Percentiles rank a stretch among this genome's conserved stretches.
phyloP scores from a whole-genome alignment of 768 basidiomycete genomes.

The Hysterangium stoloniferum region DNA sequence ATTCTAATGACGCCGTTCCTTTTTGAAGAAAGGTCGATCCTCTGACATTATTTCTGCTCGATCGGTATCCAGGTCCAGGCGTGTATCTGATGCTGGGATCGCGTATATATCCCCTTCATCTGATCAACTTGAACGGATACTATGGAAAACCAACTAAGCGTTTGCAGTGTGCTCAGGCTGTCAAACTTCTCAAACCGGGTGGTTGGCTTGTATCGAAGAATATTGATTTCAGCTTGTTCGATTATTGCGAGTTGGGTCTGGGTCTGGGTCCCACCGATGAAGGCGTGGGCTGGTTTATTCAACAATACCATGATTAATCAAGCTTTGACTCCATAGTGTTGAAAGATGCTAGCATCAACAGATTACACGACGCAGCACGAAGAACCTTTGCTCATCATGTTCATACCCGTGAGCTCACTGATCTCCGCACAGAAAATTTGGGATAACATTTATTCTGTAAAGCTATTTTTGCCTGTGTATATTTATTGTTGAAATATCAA shows the following conservation, averaged over 20 bases:
- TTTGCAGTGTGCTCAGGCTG: not conserved
- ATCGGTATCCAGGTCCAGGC: not conserved
- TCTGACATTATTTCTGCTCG: not conserved
- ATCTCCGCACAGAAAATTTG: too few species aligned
- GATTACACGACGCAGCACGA: too few species aligned
- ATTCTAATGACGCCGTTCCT: not conserved
- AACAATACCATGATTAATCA: not conserved
- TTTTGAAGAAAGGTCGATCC: not conserved
- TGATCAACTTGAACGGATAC: not conserved
- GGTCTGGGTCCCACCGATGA: not conserved
- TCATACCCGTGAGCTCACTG: too few species aligned
- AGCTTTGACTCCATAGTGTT: too few species aligned
- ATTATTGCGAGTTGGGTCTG: not conserved
- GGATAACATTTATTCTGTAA: too few species aligned
- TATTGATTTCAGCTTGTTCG: not conserved
- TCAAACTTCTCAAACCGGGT: not conserved
- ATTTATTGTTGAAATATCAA: too few species aligned
- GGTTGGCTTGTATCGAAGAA: not conserved
- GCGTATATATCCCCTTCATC: not conserved
- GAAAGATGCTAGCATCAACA: too few species aligned
- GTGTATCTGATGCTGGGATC: not conserved
- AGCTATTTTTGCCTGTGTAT: too few species aligned
- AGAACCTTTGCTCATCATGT: too few species aligned
- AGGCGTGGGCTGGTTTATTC: not conserved
- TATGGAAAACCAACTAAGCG: not conserved